Base-by-base conservation (phyloP, 2,329 filamentous ascomycete genomes). In the Cladobotryum mycophilum region DNA sequence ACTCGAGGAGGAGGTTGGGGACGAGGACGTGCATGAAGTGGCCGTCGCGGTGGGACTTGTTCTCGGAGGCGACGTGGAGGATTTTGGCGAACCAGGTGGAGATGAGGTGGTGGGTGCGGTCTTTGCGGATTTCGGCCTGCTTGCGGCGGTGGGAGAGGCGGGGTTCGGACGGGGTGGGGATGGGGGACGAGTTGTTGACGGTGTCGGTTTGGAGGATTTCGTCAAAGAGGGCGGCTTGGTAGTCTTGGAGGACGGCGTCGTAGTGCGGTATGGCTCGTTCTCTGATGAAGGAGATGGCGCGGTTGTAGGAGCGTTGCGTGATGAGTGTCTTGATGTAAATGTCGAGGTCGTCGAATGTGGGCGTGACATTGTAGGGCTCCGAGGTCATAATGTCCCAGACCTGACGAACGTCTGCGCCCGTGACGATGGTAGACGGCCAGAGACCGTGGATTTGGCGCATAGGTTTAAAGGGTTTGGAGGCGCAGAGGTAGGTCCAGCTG, bases 401-500 rank as follows among this genome's bases (percentile, higher is more conserved):
- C 5, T 70, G 63, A 37, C 72, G 61, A 4, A 86, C 66, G n/a
- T 77, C 70, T 3, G 67, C 54, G 3, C 60, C 43, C 0, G 70
- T 62, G 7, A 83, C 54, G 49, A 68, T 25, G 42, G 67, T 65
- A 40, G 60, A 54, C 1, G 47, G 25, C 40, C 67, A 55, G 41
- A 46, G 62, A 1, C 61, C 61, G 17, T 68, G 61, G 2, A 62
- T 49, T 41, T 56, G 58, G 65, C 72, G 75, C 56, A 70, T 67
- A 48, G 56, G 68, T 44, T 54, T 54, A 35, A 58, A 65, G 44
- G 66, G 67, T 51, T 67, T 72, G 40, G 61, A 70, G 54, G 63
- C 69, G 38, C 82, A 72, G 9, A 87, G 70, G 58, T 81, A 85
- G 0, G 84, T 76, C 78, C 85, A 88, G 53, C 81, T 74, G 14